Conservation (phyloP, 2,329 filamentous ascomycete genomes). For the Anthostomella pinea region DNA sequence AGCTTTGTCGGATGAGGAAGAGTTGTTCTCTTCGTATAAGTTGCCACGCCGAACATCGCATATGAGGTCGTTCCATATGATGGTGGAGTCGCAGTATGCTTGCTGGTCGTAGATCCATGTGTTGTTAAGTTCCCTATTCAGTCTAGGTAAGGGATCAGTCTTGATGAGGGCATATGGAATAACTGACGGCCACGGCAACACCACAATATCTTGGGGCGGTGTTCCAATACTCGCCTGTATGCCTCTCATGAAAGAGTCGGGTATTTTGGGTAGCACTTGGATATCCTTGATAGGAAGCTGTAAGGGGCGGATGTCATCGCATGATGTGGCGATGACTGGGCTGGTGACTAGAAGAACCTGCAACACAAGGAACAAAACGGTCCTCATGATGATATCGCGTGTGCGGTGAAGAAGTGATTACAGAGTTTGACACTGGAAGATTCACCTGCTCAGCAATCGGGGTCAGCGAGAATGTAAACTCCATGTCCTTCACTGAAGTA, state of each 20-base stretch:
- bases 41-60: constrained; percentile 20
- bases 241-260: constrained; percentile 14
- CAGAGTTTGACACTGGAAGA: no score
- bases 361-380: no score
- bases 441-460: no score
- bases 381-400: no score
- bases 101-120: constrained; percentile 33
- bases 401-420: no score
- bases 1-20: constrained; percentile 8
- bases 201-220: constrained; percentile 11
- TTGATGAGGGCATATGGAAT: constrained; percentile 1
- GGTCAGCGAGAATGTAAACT: no score
- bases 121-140: constrained; percentile 33
- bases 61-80: constrained; percentile 29
- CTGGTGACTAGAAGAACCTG: no score
- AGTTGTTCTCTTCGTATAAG: constrained; percentile 9
- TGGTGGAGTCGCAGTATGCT: constrained; percentile 24
- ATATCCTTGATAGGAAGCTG: constrained; percentile 13
- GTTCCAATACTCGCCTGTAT: constrained; percentile 11
- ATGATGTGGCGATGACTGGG: constrained; percentile 8
- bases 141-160: constrained; percentile 4
- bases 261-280: constrained; percentile 10
- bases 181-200: constrained; percentile 14
- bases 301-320: constrained; percentile 10
- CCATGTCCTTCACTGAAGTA: no score